Conservation (phyloP, 2,329 filamentous ascomycete genomes). For the Ustilaginoidea virens region DNA sequence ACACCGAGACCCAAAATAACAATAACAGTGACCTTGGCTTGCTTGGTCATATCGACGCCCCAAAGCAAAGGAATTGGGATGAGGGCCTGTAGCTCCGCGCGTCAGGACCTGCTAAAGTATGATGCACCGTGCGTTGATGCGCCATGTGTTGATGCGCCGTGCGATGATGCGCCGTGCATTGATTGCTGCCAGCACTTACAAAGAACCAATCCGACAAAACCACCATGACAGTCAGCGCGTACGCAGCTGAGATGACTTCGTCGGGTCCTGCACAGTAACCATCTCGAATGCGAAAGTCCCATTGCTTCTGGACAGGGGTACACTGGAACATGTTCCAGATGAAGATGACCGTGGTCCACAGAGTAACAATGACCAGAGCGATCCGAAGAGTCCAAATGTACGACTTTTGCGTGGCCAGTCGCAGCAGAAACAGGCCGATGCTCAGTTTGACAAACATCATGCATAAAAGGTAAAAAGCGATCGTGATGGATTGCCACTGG, state of each 20-base stretch:
- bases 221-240: constrained; percentile 35
- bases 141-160: no score
- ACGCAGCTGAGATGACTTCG: constrained; percentile 31
- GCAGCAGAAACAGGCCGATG: constrained; percentile 35
- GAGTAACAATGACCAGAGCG: constrained; percentile 28
- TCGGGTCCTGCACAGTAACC: constrained; percentile 27
- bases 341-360: constrained; percentile 32
- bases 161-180: no score
- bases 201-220: constrained; percentile 40
- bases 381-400: constrained; percentile 33
- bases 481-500: constrained; percentile 36
- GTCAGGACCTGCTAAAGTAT: no score
- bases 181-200: constrained; percentile 13
- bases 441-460: constrained; percentile 44
- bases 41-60: constrained; percentile 35
- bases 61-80: constrained; percentile 39
- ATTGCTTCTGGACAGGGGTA: constrained; percentile 32
- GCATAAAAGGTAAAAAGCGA: constrained; percentile 32
- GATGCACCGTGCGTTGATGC: background rate
- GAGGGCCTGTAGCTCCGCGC: constrained; percentile 21
- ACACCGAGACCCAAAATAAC: constrained; percentile 32
- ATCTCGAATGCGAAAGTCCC: constrained; percentile 32
- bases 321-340: constrained; percentile 39
- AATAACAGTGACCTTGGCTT: constrained; percentile 36
- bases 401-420: constrained; percentile 26